Base-by-base conservation (phyloP, 495 filamentous ascomycete species). In the Tuber melanosporum region DNA sequence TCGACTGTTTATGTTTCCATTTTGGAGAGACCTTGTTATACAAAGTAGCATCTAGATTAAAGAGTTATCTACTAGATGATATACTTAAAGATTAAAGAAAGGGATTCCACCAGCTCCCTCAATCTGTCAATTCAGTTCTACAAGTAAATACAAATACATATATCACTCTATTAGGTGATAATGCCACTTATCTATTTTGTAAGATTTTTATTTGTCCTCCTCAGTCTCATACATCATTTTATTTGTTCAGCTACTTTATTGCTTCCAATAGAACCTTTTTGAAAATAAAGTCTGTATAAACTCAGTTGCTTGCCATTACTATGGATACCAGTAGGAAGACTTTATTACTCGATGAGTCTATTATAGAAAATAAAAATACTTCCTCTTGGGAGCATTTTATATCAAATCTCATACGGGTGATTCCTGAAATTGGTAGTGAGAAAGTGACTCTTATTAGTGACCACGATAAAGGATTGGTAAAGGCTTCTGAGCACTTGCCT, bases 261-360 rank as follows among this genome's bases (percentile, higher is more conserved):
- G 70, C 76, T 46, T 26, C 73, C 43, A 75, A 79, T 62, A 47
- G 47, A 7, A 79, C 77, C n/a, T 74, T 78, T 71, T 71, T 79
- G 6, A 76, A 76, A 39, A 62, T 15, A 10, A 32, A 32, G 9
- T 76, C 62, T 72, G 15, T 32, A 0, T 71, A 76, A n/a, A 42
- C 52, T 76, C 43, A 73, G 0, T n/a, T 76, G 43, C 57, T 76
- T 14, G 71, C 46, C 0, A 70, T 76, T n/a, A 57, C 69, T 2
- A 57, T 72, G 42, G 70, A 71, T 72, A 43, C 74, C 0, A 46
- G 62, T 39, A 43, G 52, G 9, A 66, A 72, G 44, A 71, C 41
- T 39, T 36, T 19, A n/a, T 20, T 72, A 17, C 74, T 76, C 7
- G 43, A 70, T 62, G 52, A 45, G 70, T 22, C 69, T 26, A n/a